Percentiles rank a stretch among this genome's conserved stretches.
phyloP scores from a whole-genome alignment of 148 eudicot genomes.

The Chenopodium quinoa region DNA sequence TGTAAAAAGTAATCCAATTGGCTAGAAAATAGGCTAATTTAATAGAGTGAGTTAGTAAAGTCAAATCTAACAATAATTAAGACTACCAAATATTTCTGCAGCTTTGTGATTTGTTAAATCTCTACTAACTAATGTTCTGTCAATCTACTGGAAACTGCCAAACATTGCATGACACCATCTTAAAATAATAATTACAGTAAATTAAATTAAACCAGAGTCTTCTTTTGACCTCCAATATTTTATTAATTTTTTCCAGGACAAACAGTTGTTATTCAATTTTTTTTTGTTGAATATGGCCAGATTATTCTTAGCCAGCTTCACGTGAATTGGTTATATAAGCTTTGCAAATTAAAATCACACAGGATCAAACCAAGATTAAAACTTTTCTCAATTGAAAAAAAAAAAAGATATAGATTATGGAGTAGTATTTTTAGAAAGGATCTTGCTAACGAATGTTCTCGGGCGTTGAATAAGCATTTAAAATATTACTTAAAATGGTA shows the following conservation, averaged over 20 bases:
- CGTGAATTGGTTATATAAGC: constrained; percentile 24
- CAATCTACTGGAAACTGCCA: constrained; percentile 11
- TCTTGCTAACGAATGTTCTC: too few relatives aligned
- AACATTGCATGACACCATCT: not conserved
- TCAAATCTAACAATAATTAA: constrained; percentile 10
- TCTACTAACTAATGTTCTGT: not conserved
- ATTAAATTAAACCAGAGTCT: constrained; percentile 9
- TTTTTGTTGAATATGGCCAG: constrained; percentile 1
- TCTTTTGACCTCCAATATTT: not conserved
- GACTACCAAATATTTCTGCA: not conserved
- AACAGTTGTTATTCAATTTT: not conserved
- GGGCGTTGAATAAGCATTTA: too few relatives aligned
- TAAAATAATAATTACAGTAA: not conserved
- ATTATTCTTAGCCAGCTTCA: constrained; percentile 14
- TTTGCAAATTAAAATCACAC: not conserved
- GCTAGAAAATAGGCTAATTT: constrained; percentile 4
- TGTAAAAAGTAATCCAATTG: not conserved
- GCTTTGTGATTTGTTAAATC: constrained; percentile 4
- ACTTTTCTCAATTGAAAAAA: too few relatives aligned
- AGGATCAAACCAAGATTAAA: not conserved
- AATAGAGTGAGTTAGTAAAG: constrained; percentile 19
- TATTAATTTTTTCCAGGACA: not conserved
- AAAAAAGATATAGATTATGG: too few relatives aligned
- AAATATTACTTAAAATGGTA: too few relatives aligned
- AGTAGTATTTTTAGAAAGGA: too few relatives aligned